Conservation (phyloP, 306 rosid genomes). For the Trifolium subterraneum region DNA sequence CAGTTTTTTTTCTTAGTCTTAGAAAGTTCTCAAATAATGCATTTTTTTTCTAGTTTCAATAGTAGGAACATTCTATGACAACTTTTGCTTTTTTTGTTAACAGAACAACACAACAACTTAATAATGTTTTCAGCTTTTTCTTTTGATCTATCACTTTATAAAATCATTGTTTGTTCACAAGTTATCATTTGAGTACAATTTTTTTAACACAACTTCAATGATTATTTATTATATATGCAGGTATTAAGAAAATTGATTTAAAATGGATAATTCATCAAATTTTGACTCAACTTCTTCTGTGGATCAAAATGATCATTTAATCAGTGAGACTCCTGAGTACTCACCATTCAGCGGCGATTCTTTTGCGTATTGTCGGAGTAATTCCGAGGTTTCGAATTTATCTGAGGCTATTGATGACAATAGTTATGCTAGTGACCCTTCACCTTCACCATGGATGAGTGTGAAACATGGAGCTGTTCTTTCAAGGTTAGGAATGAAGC, state of each 20-base stretch:
- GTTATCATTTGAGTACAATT: not conserved
- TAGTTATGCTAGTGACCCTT: constrained; percentile 64
- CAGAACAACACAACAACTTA: constrained; percentile 34
- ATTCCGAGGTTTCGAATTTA: constrained; percentile 70
- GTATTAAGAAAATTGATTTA: constrained; percentile 47
- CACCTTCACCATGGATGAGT: constrained; percentile 60
- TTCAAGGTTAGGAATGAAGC: constrained; percentile 60
- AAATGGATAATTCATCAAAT: constrained; percentile 65
- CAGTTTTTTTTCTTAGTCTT: constrained; percentile 33
- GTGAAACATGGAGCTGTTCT: constrained; percentile 55
- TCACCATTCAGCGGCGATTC: constrained; percentile 73
- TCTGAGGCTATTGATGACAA: constrained; percentile 68
- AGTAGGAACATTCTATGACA: constrained; percentile 53
- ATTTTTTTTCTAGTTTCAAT: constrained; percentile 49
- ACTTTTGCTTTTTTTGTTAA: constrained; percentile 68
- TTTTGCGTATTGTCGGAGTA: constrained; percentile 60
- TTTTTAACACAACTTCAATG: constrained; percentile 34
- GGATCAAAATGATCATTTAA: constrained; percentile 72
- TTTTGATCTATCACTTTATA: constrained; percentile 38
- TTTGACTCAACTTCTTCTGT: constrained; percentile 71
- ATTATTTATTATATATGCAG: constrained; percentile 56
- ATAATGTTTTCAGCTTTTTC: constrained; percentile 41
- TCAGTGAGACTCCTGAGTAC: constrained; percentile 56
- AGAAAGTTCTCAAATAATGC: constrained; percentile 40
- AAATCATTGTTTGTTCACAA: constrained; percentile 40